Percentiles rank a stretch among this genome's conserved stretches.
These are phyloP conservation scores for Salix arbutifolia DNA, from an alignment of 345 rosid species.

Conservation along the genomic window DNA sequence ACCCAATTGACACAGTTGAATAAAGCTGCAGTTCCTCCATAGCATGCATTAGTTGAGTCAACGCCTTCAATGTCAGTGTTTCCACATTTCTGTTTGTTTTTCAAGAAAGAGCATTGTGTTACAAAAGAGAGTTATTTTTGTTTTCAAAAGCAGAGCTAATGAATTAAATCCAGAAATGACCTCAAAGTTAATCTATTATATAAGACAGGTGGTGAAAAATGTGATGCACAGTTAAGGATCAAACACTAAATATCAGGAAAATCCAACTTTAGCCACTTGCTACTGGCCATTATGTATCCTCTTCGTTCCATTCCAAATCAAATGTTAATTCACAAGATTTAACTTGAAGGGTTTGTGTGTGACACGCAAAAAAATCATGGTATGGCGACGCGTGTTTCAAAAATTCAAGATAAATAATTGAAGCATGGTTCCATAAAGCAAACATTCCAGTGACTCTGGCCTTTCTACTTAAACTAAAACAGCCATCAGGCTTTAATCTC, in stretches of 20 bases:
- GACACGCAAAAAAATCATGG: not conserved
- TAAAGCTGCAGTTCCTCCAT: constrained; percentile 98
- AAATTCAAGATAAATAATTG: not conserved
- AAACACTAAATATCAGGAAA: not conserved
- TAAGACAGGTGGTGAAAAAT: too few relatives aligned
- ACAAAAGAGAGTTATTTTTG: not conserved
- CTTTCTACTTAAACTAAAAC: not conserved
- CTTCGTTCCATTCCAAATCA: not conserved
- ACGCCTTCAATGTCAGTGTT: constrained; percentile 98
- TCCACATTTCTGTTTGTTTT: constrained; percentile 69
- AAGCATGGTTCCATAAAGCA: not conserved
- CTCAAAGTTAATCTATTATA: not conserved
- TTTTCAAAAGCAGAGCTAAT: not conserved
- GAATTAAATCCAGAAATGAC: not conserved
- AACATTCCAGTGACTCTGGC: not conserved
- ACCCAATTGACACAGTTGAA: constrained; percentile 98
- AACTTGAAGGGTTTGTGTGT: not conserved
- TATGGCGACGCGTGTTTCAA: not conserved
- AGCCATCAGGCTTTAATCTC: not conserved
- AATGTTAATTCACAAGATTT: not conserved
- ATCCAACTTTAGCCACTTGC: not conserved
- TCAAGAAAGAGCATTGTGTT: constrained; percentile 12
- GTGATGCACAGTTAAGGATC: not conserved
- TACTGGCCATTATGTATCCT: not conserved
- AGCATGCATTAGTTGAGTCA: constrained; percentile 96